Evolutionary conservation across 345 rosid genomes (phyloP).

Genomic region (Ceriops zippeliana): DNA sequence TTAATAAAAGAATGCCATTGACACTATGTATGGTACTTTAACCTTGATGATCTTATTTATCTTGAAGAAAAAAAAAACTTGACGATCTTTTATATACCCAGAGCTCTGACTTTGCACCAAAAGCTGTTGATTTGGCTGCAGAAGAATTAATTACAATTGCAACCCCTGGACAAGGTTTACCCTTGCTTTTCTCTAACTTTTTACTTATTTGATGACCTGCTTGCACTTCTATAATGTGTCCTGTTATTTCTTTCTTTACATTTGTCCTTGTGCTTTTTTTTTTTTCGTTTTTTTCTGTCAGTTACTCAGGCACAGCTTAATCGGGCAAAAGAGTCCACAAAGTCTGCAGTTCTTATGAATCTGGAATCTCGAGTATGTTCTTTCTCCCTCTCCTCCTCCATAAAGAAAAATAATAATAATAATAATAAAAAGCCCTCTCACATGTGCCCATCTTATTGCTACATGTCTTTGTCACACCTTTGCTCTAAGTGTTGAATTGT

Average conservation of each 20-base stretch:
- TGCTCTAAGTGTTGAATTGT: not conserved
- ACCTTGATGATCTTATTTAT: not conserved
- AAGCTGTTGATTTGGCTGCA: slow-evolving; percentile 64
- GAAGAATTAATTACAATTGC: slow-evolving; percentile 68
- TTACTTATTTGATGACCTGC: not conserved
- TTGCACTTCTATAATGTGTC: not conserved
- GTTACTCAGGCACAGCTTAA: slow-evolving; percentile 66
- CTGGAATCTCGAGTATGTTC: slow-evolving; percentile 71
- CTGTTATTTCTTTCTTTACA: not conserved
- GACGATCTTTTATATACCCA: slow-evolving; percentile 29
- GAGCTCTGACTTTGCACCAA: slow-evolving; percentile 61
- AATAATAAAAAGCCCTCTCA: not conserved
- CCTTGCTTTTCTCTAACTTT: not conserved
- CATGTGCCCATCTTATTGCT: not conserved
- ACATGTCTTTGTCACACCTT: not conserved
- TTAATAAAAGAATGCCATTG: no score
- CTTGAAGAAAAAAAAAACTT: not conserved
- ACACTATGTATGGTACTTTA: no score
- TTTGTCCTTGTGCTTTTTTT: not conserved
- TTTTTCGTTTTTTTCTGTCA: slow-evolving; percentile 21
- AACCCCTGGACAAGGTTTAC: slow-evolving; percentile 56
- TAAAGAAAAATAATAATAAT: not conserved
- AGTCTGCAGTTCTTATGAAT: slow-evolving; percentile 82
- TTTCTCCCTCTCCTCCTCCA: slow-evolving; percentile 12
- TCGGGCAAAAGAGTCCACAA: slow-evolving; percentile 77